Base-by-base conservation (phyloP, 352 stramenopile species). In the Phytophthora uliginosa region DNA sequence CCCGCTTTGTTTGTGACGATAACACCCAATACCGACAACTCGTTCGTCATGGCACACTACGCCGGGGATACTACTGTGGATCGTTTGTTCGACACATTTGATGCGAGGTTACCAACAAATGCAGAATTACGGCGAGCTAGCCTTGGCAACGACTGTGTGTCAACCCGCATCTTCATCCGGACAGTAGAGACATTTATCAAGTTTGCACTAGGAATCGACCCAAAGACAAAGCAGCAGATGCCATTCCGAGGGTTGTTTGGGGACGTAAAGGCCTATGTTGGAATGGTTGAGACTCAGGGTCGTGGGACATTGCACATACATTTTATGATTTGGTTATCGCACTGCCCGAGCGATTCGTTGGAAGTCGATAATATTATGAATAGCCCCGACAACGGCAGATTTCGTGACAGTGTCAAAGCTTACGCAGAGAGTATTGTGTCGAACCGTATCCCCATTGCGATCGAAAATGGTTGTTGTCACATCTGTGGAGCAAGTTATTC, bases 231-330 rank as follows among this genome's bases (percentile, higher is more conserved):
- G 1, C 63, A 63, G n/a, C 18, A 6, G n/a, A 4, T 60, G 12
- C 10, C 42, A 36, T 56, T 59, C 52, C 53, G 63, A 5, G 63
- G 54, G 0, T 24, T 70, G 3, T 53, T 70, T 53, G 63, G 53
- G 2, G 24, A 54, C 18, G 42, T 69, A 0, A 47, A 40, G 20
- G 31, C 63, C 0, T 69, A 59, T 24, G 59, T 63, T 17, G 63
- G 63, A 13, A 63, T 70, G 63, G 54, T 70, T 2, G 53, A 59
- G 31, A 54, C 53, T 3, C 53, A 59, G 38, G 63, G 63, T 3
- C 54, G 63, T 12, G 62, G 62, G 4, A 60, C 62, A 2, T 26
- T 69, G n/a, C 62, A 69, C 2, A 62, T 62, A 2, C 62, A 69
- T 13, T 62, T 69, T 62, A n/a, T 56, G 5, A 68, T 68, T n/a